Base-by-base conservation (phyloP, 805 yeast genomes). In the Phaffomyces opuntiae region DNA sequence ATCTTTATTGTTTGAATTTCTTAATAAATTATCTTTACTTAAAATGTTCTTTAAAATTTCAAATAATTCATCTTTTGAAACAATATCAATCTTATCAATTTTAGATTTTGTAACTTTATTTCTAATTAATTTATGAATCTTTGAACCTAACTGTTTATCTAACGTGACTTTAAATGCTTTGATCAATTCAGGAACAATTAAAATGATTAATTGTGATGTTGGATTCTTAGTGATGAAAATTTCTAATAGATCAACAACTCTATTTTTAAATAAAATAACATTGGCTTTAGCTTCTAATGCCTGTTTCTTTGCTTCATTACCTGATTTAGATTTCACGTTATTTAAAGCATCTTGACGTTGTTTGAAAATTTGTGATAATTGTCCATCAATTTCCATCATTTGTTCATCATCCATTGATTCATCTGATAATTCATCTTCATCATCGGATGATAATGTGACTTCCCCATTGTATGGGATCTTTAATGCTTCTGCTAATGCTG, bases 341-440 rank as follows among this genome's bases (percentile, higher is more conserved):
- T 78, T 64, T 44, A 87, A 63, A 0, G 86, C 84, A 49, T 77
- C 80, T 53, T 81, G 79, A 55, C 97, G 77, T 56, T 88, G 91
- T 57, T 83, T 78, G 73, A 91, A 91, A 45, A 91, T 91, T 44
- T 74, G 75, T 0, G 96, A 78, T 29, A 91, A 68, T 49, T 88
- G 93, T 21, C 74, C 85, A 60, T 91, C 98, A 55, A 91, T 76
- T 19, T 90, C 95, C 82, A 89, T 80, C 98, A 91, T 91, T 61
- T 89, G 89, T 56, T 90, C 96, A 63, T 90, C 97, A 49, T 90
- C 95, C 95, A 89, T 87, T 0, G 91, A 81, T 53, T 86, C 95
- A 43, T 81, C 86, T 25, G 77, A 81, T 7, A 77, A 74, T 27
- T 75, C 81, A 17, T 69, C 77, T 36, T 75, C 80, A 11, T 67